Evolutionary conservation across 768 basidiomycete genomes (phyloP), one percentile per base, ranked within the genome.

Genomic region (Boletus patriciae): DNA sequence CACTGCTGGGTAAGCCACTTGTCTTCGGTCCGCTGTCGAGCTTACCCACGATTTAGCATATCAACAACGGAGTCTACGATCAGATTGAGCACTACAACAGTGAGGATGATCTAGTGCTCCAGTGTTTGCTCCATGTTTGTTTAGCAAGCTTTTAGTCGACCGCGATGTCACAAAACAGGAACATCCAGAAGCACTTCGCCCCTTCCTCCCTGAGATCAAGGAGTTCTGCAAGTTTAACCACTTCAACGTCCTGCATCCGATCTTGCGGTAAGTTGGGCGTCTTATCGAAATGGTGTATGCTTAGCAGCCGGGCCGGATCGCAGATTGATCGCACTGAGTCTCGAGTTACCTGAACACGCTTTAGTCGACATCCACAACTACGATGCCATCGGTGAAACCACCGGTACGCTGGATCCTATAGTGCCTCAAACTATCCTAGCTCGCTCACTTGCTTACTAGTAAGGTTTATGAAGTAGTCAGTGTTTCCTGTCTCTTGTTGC

Each of bases 391-490:
- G 76, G 77, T 1, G 79, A 80, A 60, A 76, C 77, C 0, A 77
- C 72, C 37, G 74, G 80, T 80, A 57, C 25, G 69, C 63, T 27
- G 10, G 8, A 33, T 43, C 10, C 3, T 15, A 10, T 3, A 29
- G 15, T n/a, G 8, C n/a, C 9, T 25, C 38, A 10, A 2, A 23
- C 3, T 37, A 13, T 44, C 9, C 7, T 16, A 6, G 23, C 11
- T 44, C 12, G 13, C 56, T 55, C 25, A 58, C 34, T 37, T 19
- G 11, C n/a, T 27, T 18, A 21, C 33, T 51, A 86, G 85, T 81
- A 6, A 76, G 85, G 45, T 85, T 81, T 66, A 85, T 86, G 83
- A 85, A 86, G 72, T 87, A 86, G 84, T 83, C 31, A 12, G 81
- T 60, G 2, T 42, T 27, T 49, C 16, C 40, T 13, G 10, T 45